These are phyloP conservation scores for Leccinum ponderosum DNA, from an alignment of 1,284 basidiomycete species.

Conservation along the genomic window DNA sequence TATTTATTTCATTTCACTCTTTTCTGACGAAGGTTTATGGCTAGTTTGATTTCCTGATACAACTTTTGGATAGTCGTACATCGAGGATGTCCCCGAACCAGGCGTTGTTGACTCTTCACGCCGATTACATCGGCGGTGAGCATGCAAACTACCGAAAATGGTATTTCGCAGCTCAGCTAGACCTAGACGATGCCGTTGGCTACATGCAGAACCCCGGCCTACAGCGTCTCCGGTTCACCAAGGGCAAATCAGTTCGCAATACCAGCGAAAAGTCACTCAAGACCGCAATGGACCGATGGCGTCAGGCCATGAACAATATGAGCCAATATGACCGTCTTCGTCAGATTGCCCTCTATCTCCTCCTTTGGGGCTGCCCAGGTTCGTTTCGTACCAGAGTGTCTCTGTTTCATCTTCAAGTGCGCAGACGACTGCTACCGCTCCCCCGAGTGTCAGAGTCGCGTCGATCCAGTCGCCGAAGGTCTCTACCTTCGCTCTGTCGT, in stretches of 20 bases:
- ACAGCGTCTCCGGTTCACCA: slow-evolving; percentile 76
- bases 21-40: slow-evolving; percentile 9
- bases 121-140: slow-evolving; percentile 98
- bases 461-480: slow-evolving; percentile 95
- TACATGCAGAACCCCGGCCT: slow-evolving; percentile 91
- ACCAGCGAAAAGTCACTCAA: slow-evolving; percentile 82
- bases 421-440: slow-evolving; percentile 99
- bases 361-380: slow-evolving; percentile 99
- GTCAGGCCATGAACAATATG: slow-evolving; percentile 99
- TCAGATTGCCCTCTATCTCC: slow-evolving; percentile 93
- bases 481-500: slow-evolving; percentile 90
- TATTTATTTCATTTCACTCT: slow-evolving; percentile 1
- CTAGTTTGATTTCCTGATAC: slow-evolving; percentile 98
- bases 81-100: slow-evolving; percentile 99
- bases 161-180: slow-evolving; percentile 99
- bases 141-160: slow-evolving; percentile 98
- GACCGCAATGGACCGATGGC: slow-evolving; percentile 90
- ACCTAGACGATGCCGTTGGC: slow-evolving; percentile 97
- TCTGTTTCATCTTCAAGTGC: slow-evolving; percentile 99
- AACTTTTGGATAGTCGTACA: slow-evolving; percentile 92
- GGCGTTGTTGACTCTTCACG: slow-evolving; percentile 92
- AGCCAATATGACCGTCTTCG: slow-evolving; percentile 96
- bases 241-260: slow-evolving; percentile 38
- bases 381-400: slow-evolving; percentile 95
- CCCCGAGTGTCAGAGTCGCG: slow-evolving; percentile 94